Evolutionary conservation across 768 basidiomycete genomes (phyloP).

Genomic region (Trametes gibbosa): DNA sequence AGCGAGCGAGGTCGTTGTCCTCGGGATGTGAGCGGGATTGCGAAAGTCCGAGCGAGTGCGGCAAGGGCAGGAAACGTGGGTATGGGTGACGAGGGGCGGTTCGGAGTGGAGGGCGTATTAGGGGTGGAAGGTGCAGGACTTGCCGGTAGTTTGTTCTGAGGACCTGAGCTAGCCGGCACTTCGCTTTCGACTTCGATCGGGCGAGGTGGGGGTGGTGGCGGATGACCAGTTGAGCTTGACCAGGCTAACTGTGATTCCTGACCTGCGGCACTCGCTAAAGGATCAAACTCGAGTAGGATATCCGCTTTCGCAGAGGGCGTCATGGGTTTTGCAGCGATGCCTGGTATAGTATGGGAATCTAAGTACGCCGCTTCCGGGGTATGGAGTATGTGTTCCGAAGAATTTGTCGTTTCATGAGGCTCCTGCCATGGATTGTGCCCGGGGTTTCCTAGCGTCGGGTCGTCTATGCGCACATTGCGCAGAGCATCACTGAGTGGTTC

Average conservation of each 20-base stretch:
- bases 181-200: background rate
- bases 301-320: conserved; percentile 25
- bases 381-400: background rate
- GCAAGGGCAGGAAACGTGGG: conserved; percentile 62
- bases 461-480: conserved; percentile 11
- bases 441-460: background rate
- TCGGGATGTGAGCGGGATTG: conserved; percentile 45
- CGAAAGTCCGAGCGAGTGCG: conserved; percentile 62
- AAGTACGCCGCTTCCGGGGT: conserved; percentile 45
- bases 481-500: conserved; percentile 20
- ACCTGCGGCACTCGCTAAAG: conserved; percentile 56
- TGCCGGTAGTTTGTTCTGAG: background rate
- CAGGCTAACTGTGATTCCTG: conserved; percentile 62
- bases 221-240: conserved; percentile 60
- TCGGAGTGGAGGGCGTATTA: conserved; percentile 32
- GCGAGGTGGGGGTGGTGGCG: conserved; percentile 37
- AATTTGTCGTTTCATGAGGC: background rate
- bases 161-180: background rate
- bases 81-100: conserved; percentile 33
- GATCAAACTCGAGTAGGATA: conserved; percentile 67
- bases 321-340: conserved; percentile 30
- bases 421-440: background rate
- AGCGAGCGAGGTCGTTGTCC: conserved; percentile 53
- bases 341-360: conserved; percentile 40
- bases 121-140: conserved; percentile 20